Evolutionary conservation across 2,329 filamentous ascomycete species (phyloP).

Genomic region (Clarireedia hainanense): DNA sequence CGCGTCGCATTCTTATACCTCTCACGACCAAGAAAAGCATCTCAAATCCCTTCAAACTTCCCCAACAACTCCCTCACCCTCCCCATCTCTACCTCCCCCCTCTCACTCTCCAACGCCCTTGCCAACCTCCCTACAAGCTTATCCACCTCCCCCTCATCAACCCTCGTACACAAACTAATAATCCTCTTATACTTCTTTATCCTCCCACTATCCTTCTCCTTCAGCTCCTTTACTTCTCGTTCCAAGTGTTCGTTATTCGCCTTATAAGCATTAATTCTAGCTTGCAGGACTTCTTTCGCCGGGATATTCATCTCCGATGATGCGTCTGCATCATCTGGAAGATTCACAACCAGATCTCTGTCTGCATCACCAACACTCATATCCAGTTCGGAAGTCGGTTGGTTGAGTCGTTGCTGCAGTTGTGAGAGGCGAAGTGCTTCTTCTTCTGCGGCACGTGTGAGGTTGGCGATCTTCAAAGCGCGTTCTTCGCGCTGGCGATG

Average conservation of each 20-base stretch:
- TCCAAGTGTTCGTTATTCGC: slow-evolving; percentile 59
- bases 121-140: slow-evolving; percentile 70
- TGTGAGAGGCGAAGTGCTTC: slow-evolving; percentile 50
- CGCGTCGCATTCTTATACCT: background rate
- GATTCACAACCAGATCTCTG: slow-evolving; percentile 23
- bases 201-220: slow-evolving; percentile 72
- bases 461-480: slow-evolving; percentile 68
- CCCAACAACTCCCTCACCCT: slow-evolving; percentile 72
- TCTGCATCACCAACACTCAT: slow-evolving; percentile 34
- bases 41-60: slow-evolving; percentile 47
- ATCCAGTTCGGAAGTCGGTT: slow-evolving; percentile 46
- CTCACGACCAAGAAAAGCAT: too few relatives aligned
- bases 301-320: slow-evolving; percentile 35
- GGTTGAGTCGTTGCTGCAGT: slow-evolving; percentile 39
- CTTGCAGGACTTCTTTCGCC: slow-evolving; percentile 51
- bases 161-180: slow-evolving; percentile 77
- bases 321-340: background rate
- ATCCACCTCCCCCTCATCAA: slow-evolving; percentile 69
- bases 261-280: slow-evolving; percentile 62
- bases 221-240: slow-evolving; percentile 61
- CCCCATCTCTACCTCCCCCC: slow-evolving; percentile 64
- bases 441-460: slow-evolving; percentile 65
- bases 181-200: slow-evolving; percentile 85
- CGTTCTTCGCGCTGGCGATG: slow-evolving; percentile 54
- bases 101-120: slow-evolving; percentile 84